Percentiles rank a stretch among this genome's conserved stretches.
These are phyloP conservation scores for Singerocomus rubriflavus DNA, from an alignment of 1,284 basidiomycete species.

Conservation along the genomic window DNA sequence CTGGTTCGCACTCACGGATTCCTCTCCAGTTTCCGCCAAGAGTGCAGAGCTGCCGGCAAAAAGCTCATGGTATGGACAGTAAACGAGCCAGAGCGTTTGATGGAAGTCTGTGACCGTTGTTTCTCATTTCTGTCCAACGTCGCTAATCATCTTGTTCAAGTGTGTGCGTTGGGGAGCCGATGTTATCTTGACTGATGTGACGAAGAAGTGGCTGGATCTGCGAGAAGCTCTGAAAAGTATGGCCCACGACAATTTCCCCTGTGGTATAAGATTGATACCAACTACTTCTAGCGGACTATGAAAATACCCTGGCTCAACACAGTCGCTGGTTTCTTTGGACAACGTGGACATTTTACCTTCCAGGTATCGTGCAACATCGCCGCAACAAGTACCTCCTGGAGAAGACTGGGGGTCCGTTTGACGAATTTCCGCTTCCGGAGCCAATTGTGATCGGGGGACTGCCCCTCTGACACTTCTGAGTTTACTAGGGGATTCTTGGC, in stretches of 20 bases:
- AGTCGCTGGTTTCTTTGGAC: conserved; percentile 78
- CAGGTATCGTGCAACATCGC: conserved; percentile 38
- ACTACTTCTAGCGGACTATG: conserved; percentile 56
- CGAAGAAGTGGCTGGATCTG: conserved; percentile 73
- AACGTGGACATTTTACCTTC: conserved; percentile 57
- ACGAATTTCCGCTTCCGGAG: conserved; percentile 32
- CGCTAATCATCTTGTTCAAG: conserved; percentile 35
- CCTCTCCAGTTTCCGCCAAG: conserved; percentile 63
- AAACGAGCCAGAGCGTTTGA: conserved; percentile 89
- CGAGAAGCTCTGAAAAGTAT: conserved; percentile 63
- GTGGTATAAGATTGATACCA: conserved; percentile 5
- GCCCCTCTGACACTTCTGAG: conserved; percentile 11
- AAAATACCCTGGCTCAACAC: conserved; percentile 56
- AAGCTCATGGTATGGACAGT: conserved; percentile 96
- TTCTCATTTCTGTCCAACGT: neutral
- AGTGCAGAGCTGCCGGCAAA: conserved; percentile 82
- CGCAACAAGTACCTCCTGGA: conserved; percentile 40
- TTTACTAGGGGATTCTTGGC: too few species aligned
- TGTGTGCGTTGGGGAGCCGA: conserved; percentile 89
- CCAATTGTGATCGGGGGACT: conserved; percentile 22
- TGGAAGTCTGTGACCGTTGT: conserved; percentile 60
- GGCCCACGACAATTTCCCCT: conserved; percentile 20
- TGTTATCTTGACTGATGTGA: conserved; percentile 87
- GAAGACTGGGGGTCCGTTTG: conserved; percentile 55
- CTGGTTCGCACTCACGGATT: conserved; percentile 17